phyloP scores from a whole-genome alignment of 208 protist genomes.

The Perkinsela sp. region DNA sequence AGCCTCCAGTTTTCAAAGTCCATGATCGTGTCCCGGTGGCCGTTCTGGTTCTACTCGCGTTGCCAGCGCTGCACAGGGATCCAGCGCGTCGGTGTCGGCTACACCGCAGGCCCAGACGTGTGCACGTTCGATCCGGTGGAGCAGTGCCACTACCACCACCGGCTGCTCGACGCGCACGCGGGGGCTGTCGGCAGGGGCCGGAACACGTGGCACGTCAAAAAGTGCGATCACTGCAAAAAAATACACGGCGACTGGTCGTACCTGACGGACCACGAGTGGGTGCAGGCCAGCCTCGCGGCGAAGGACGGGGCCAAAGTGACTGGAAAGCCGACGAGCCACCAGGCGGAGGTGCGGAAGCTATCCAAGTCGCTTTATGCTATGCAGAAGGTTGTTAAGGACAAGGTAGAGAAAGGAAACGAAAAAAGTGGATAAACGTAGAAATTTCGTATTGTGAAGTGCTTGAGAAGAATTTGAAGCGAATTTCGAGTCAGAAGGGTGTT shows the following conservation, averaged over 20 bases:
- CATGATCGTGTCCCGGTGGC: neutral
- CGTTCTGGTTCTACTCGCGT: neutral
- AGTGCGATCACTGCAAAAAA: neutral
- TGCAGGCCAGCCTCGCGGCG: too few relatives aligned
- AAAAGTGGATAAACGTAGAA: too few relatives aligned
- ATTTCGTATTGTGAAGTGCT: too few relatives aligned
- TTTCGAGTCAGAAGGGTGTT: too few relatives aligned
- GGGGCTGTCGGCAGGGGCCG: neutral
- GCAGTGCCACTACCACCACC: neutral
- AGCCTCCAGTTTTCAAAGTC: neutral
- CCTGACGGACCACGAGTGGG: neutral
- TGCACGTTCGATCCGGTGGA: neutral
- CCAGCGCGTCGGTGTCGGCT: neutral
- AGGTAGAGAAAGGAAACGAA: too few relatives aligned
- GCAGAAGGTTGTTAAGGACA: too few relatives aligned
- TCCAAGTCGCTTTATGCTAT: too few relatives aligned
- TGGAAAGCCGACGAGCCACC: too few relatives aligned
- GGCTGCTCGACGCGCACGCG: neutral
- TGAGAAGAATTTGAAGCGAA: too few relatives aligned
- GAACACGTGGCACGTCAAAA: neutral
- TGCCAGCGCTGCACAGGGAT: neutral
- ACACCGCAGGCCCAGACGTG: neutral
- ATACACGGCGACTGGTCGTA: neutral
- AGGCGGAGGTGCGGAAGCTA: too few relatives aligned
- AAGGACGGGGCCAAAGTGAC: too few relatives aligned